Conservation (phyloP, 192 early-diverging fungal genomes). For the Linnemannia hyalina region DNA sequence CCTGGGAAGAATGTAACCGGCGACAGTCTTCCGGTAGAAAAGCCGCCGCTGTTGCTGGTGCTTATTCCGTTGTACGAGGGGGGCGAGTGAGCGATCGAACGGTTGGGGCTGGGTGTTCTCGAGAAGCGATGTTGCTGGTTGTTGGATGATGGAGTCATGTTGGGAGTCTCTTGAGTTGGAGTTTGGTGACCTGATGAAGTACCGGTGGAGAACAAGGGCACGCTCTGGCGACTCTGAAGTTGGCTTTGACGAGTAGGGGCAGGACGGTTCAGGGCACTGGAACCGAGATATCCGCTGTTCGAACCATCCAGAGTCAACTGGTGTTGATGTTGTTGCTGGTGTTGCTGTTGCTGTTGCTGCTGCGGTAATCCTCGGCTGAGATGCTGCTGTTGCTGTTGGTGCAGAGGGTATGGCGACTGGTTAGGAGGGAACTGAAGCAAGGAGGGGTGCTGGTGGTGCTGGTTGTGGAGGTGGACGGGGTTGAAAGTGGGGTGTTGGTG, state of each 20-base stretch:
- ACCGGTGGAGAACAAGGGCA: constrained; percentile 3
- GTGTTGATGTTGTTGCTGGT: constrained; percentile 22
- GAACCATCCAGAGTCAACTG: background rate
- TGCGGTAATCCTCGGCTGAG: constrained; percentile 3
- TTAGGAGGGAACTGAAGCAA: constrained; percentile 13
- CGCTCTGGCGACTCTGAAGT: constrained; percentile 19
- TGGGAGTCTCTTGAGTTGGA: constrained; percentile 19
- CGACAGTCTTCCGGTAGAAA: constrained; percentile 30
- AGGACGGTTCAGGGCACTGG: constrained; percentile 11
- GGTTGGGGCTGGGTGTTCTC: constrained; percentile 37
- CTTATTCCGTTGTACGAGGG: constrained; percentile 11
- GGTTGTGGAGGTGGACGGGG: constrained; percentile 1
- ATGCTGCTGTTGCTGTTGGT: constrained; percentile 26
- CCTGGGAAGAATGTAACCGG: constrained; percentile 28
- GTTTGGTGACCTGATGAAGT: constrained; percentile 23
- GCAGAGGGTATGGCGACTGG: constrained; percentile 18
- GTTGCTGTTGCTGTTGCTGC: constrained; percentile 23
- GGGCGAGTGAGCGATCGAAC: constrained; percentile 28
- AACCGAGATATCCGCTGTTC: constrained; percentile 6
- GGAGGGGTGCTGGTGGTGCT: constrained; percentile 9
- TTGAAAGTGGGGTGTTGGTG: constrained; percentile 7
- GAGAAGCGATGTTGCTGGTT: constrained; percentile 31
- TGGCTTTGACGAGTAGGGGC: constrained; percentile 15
- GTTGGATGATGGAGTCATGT: constrained; percentile 1
- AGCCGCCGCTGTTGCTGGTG: constrained; percentile 16